Percentiles rank a stretch among this genome's conserved stretches.
phyloP scores from a whole-genome alignment of 371 early-diverging fungal species.

The Batkoa obscura region DNA sequence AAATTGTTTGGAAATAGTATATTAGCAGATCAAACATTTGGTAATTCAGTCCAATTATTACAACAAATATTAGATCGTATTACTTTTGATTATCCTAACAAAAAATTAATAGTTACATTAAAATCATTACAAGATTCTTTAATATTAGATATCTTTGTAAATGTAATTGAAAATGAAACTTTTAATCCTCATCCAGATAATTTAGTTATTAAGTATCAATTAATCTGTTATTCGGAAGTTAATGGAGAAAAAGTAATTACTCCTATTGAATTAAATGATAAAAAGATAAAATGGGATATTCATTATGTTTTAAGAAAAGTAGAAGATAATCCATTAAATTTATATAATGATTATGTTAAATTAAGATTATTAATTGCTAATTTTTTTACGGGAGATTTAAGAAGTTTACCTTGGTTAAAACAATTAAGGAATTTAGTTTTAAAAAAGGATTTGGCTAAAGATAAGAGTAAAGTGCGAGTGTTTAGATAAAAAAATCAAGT shows the following conservation, averaged over 20 bases:
- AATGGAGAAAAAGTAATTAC: constrained; percentile 9
- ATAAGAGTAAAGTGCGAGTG: too few relatives aligned
- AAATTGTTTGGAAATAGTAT: constrained; percentile 52
- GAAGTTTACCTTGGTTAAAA: too few relatives aligned
- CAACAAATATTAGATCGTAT: constrained; percentile 36
- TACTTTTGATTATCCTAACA: constrained; percentile 34
- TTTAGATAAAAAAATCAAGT: too few relatives aligned
- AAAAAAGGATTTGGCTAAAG: too few relatives aligned
- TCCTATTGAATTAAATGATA: constrained; percentile 6
- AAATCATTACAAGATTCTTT: constrained; percentile 10
- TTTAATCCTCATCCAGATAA: constrained; percentile 8
- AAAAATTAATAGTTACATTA: constrained; percentile 21
- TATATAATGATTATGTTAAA: constrained; percentile 6
- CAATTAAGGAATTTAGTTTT: too few relatives aligned
- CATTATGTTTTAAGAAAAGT: constrained; percentile 8
- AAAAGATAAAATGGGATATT: constrained; percentile 10
- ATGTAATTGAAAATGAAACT: not conserved
- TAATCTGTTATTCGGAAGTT: constrained; percentile 11
- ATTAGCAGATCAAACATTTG: constrained; percentile 58
- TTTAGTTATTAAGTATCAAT: constrained; percentile 10
- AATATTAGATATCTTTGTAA: constrained; percentile 5
- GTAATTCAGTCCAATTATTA: constrained; percentile 32
- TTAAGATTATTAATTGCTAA: constrained; percentile 6
- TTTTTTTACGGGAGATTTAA: too few relatives aligned
- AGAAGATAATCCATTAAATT: not conserved